Evolutionary conservation across 176 grass and related monocot genomes (phyloP), one percentile per base, ranked within the genome.

Genomic region (Lolium perenne): DNA sequence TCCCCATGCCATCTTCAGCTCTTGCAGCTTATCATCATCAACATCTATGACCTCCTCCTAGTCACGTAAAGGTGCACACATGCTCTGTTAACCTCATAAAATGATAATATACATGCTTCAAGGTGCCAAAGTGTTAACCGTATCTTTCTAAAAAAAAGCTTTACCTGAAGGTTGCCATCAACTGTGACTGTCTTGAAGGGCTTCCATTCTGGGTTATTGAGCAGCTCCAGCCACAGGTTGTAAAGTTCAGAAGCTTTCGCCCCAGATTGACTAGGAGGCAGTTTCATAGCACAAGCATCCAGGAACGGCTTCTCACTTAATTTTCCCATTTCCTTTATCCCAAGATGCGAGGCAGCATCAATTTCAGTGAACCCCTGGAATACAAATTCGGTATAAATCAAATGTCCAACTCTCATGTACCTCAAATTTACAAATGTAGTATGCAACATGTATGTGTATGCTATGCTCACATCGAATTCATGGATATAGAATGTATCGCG

Each of bases 11-110:
- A 29, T 35, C 32, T 35, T 35, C 32, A 35, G 26, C 26, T 29
- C 26, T 29, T 29, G 26, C 26, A 90, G 6, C 43, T 86, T 86
- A n/a, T 70, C 62, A 49, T 90, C 88, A 78, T 77, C 78, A 69
- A 45, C 16, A 78, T 82, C 59, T 29, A 86, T 43, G 20, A 78
- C 40, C 69, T 47, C 35, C 78, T 86, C 84, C 78, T 86, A 74
- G 46, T 71, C 18, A 77, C 7, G 21, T 9, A 84, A 82, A 29
- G 29, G 41, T 7, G 41, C 50, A 7, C 45, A 18, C 13, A 21
- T 6, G 54, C 45, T 55, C 38, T 38, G 61, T 88, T 35, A 45
- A 54, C 41, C 41, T 43, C 7, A 43, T 43, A 3, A 43, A 43
- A 43, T 43, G 60, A 79, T 79, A n/a, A 45, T 45, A 43, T 69